Conservation (phyloP, 1,139 yeast species). For the Candida neerlandica region DNA sequence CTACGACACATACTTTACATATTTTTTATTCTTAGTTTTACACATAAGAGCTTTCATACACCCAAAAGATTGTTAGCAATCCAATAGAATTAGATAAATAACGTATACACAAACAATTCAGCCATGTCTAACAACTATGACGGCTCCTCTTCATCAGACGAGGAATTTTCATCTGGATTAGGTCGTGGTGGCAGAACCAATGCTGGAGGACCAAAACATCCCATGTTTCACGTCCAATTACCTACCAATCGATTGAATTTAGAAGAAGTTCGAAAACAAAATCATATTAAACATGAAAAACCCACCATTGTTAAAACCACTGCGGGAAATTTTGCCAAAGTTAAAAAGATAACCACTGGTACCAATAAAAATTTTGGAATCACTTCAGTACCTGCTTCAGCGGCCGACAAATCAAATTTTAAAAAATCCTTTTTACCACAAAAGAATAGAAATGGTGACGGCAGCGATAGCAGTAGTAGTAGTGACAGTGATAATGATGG, state of each 20-base stretch:
- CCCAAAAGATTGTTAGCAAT: too few species aligned
- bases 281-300: constrained; percentile 20
- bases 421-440: constrained; percentile 35
- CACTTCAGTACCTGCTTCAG: background rate
- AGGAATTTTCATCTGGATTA: constrained; percentile 10
- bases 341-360: constrained; percentile 17
- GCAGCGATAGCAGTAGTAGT: constrained; percentile 1
- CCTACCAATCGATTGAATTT: constrained; percentile 34
- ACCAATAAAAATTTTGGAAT: constrained; percentile 3
- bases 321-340: constrained; percentile 31
- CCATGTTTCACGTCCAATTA: constrained; percentile 28
- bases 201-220: constrained; percentile 4
- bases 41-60: background rate
- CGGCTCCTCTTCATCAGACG: constrained; percentile 25
- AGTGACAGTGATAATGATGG: constrained; percentile 6
- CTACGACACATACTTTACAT: too few species aligned
- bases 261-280: constrained; percentile 25
- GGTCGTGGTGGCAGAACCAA: too few species aligned
- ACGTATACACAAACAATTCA: background rate
- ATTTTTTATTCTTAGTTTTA: background rate
- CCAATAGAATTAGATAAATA: background rate
- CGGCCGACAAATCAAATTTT: background rate
- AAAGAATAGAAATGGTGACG: constrained; percentile 6
- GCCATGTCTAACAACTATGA: constrained; percentile 1
- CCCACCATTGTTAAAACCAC: constrained; percentile 33